Evolutionary conservation across 768 basidiomycete genomes (phyloP), one percentile per base, ranked within the genome.

Genomic region (Gautieria morchelliformis): DNA sequence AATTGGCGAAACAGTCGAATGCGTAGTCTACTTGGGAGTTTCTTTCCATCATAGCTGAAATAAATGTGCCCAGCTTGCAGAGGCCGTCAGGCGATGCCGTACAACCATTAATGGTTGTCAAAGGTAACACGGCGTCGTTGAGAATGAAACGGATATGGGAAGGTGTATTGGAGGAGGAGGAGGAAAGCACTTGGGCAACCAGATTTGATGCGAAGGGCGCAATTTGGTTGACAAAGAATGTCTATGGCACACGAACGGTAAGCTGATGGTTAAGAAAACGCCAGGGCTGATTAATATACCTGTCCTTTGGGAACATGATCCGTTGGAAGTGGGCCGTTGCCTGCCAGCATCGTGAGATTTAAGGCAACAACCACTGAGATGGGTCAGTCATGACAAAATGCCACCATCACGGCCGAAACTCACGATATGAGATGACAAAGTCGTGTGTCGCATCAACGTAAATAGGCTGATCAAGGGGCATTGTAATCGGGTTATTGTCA

Each of bases 381-480:
- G 63, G 54, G 39, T 54, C 20, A 42, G 56, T 59, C 35, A 37
- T 5, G 54, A 4, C 55, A 44, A 24, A 37, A 42, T 10, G 24
- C 33, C 50, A 55, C 8, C 17, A 48, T 32, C 33, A n/a, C 14
- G 19, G 4, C n/a, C 11, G 40, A 24, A 15, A 70, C 79, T 19
- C 60, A 88, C 88, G 80, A 64, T 92, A 86, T n/a, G 92, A 71
- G 0, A 93, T 82, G 40, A 93, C 87, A n/a, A 91, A 89, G 64
- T 95, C 93, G 58, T 94, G 93, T 1, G 87, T 89, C 6, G 89
- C 89, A 66, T 95, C 93, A 7, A 92, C 91, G 59, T 93, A 94
- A 35, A 94, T 67, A 54, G 74, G 78, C 53, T 89, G 80, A 24
- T 77, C 71, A 1, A 91, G 74, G 8, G 87, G 88, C 78, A 88